Base-by-base conservation (phyloP, 2,329 filamentous ascomycete species). In the Monosporascus sp. region DNA sequence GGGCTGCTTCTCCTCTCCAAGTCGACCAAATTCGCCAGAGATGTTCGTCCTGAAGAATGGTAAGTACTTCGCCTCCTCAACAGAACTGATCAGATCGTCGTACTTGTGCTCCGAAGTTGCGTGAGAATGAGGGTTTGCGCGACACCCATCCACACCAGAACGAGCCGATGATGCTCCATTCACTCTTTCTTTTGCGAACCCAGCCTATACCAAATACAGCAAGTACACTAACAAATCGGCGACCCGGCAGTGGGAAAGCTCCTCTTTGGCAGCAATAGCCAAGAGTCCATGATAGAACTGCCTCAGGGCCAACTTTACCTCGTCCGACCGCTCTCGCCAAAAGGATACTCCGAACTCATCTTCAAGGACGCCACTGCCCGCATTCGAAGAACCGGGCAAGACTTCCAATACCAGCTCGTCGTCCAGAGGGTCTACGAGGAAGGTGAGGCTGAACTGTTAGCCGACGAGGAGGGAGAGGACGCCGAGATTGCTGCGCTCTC, bases 271-370 rank as follows among this genome's bases (percentile, higher is more conserved):
- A 83, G 80, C 57, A 83, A 83, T 65, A 90, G 85, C 69, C 93
- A 97, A 72, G 92, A 97, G 76, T 88, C 90, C 48, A 85, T 99
- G 68, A 90, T 96, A 73, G 92, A 97, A 70, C 86, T 99, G 44
- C 86, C 92, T 17, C 91, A 97, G 72, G 94, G 94, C 68, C 92
- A 97, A 72, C 89, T 99, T 45, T 99, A 97, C 72, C 87, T 99
- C 62, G 94, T 99, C 64, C 89, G 94, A 64, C 94, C 94, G 11
- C 83, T 90, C 49, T 97, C 93, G 7, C 91, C 93, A 53, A 99
- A 99, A 72, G 94, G 94, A 60, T 97, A 97, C 71, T 97, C 93
- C 1, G 94, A 99, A 73, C 90, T 97, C 68, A 96, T 99, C 73
- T 99, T 97, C 80, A 96, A 94, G 72, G 94, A 99, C 84, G 88